Evolutionary conservation across 1,284 basidiomycete genomes (phyloP).

Genomic region (Serendipita sp.): DNA sequence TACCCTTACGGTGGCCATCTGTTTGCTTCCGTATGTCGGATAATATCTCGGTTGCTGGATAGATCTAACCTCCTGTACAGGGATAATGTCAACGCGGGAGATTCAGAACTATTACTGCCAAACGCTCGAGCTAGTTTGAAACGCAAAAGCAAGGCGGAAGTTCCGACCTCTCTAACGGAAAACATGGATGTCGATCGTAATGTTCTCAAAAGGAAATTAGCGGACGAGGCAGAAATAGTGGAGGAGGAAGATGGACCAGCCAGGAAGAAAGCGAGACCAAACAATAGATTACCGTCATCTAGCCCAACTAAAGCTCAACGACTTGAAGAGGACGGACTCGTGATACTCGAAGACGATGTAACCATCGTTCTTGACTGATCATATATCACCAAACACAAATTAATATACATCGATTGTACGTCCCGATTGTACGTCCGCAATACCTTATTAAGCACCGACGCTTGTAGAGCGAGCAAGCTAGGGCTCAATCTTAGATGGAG

Average conservation of each 20-base stretch:
- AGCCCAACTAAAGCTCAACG: slow-evolving; percentile 49
- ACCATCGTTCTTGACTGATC: background rate
- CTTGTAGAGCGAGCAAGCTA: too few relatives aligned
- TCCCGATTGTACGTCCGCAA: too few relatives aligned
- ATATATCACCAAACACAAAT: background rate
- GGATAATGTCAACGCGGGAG: slow-evolving; percentile 27
- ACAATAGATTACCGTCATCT: slow-evolving; percentile 12
- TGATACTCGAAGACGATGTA: slow-evolving; percentile 37
- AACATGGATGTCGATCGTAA: slow-evolving; percentile 11
- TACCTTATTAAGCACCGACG: too few relatives aligned
- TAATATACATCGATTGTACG: too few relatives aligned
- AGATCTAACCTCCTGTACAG: slow-evolving; percentile 21
- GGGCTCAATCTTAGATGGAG: too few relatives aligned
- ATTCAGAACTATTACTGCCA: slow-evolving; percentile 42
- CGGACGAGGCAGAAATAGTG: slow-evolving; percentile 37
- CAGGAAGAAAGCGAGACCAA: slow-evolving; percentile 32
- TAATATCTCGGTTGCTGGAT: slow-evolving; percentile 12
- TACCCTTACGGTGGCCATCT: slow-evolving; percentile 61
- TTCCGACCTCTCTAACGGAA: slow-evolving; percentile 25
- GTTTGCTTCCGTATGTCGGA: slow-evolving; percentile 52
- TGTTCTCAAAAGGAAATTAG: slow-evolving; percentile 37
- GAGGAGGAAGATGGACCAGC: slow-evolving; percentile 36
- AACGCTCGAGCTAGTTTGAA: slow-evolving; percentile 42
- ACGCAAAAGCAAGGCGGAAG: slow-evolving; percentile 29
- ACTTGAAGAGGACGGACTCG: slow-evolving; percentile 56